Evolutionary conservation across 208 protist species (phyloP).

Genomic region (Naegleria lovaniensis): DNA sequence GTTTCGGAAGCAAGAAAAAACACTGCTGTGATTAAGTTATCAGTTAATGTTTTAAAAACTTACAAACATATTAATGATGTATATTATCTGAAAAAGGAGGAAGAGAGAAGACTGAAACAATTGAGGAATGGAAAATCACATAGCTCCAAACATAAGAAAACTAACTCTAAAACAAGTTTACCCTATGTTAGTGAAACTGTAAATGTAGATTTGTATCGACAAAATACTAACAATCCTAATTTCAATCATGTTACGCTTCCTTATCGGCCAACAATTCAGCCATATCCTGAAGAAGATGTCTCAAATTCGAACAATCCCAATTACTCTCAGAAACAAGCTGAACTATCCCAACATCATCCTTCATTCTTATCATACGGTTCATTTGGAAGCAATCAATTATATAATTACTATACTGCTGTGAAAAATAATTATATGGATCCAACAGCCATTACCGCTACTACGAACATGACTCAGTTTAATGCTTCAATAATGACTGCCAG

Average conservation of each 20-base stretch:
- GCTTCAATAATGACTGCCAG: too few species aligned
- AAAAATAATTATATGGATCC: too few species aligned
- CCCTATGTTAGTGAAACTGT: neutral
- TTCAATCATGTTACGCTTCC: neutral
- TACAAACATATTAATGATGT: constrained; percentile 68
- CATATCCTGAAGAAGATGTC: neutral
- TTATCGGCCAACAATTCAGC: too few species aligned
- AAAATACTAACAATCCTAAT: neutral
- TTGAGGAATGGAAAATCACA: neutral
- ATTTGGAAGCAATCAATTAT: neutral
- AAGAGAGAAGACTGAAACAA: neutral
- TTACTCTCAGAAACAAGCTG: neutral
- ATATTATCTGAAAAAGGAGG: constrained; percentile 55
- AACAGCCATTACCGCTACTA: too few species aligned
- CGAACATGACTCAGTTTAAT: neutral
- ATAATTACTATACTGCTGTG: neutral
- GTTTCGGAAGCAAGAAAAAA: neutral
- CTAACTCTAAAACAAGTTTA: neutral
- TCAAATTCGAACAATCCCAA: neutral
- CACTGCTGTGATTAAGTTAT: constrained; percentile 40
- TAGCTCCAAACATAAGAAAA: neutral
- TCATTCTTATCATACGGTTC: neutral
- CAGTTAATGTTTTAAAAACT: constrained; percentile 51
- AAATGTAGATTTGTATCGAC: neutral
- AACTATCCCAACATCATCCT: neutral